phyloP scores from a whole-genome alignment of 1,284 basidiomycete species.

The Apiotrichum sp. region DNA sequence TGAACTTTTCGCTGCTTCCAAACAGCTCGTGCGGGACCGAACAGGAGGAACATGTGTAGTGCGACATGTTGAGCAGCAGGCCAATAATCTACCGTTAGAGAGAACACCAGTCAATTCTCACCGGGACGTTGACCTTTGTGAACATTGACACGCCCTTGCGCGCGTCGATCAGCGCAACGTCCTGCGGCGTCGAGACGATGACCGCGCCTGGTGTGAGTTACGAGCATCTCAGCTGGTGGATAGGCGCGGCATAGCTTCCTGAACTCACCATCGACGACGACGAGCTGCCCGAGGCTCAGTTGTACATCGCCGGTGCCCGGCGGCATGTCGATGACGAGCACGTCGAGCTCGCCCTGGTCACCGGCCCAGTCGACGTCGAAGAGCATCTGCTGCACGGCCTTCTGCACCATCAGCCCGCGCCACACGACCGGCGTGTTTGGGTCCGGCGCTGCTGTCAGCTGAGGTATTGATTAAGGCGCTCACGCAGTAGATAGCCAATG shows the following conservation, averaged over 20 bases:
- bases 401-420: constrained; percentile 98
- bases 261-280: constrained; percentile 68
- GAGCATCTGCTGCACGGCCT: constrained; percentile 88
- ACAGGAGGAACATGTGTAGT: constrained; percentile 79
- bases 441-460: constrained; percentile 32
- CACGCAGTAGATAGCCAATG: constrained; percentile 69
- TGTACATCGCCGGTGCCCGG: constrained; percentile 97
- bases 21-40: constrained; percentile 68
- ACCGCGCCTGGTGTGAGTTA: constrained; percentile 59
- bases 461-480: constrained; percentile 6
- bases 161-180: constrained; percentile 87
- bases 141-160: constrained; percentile 93
- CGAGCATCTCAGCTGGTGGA: neutral
- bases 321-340: constrained; percentile 92
- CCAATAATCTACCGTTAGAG: constrained; percentile 64
- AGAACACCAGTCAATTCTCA: constrained; percentile 38
- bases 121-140: constrained; percentile 79
- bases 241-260: neutral
- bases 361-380: constrained; percentile 90
- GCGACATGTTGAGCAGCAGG: constrained; percentile 82
- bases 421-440: constrained; percentile 81
- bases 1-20: constrained; percentile 65
- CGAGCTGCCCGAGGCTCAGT: constrained; percentile 84
- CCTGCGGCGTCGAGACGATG: constrained; percentile 92
- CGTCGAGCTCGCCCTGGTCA: constrained; percentile 56